Evolutionary conservation across 306 rosid genomes (phyloP).

Genomic region (Quercus suber): DNA sequence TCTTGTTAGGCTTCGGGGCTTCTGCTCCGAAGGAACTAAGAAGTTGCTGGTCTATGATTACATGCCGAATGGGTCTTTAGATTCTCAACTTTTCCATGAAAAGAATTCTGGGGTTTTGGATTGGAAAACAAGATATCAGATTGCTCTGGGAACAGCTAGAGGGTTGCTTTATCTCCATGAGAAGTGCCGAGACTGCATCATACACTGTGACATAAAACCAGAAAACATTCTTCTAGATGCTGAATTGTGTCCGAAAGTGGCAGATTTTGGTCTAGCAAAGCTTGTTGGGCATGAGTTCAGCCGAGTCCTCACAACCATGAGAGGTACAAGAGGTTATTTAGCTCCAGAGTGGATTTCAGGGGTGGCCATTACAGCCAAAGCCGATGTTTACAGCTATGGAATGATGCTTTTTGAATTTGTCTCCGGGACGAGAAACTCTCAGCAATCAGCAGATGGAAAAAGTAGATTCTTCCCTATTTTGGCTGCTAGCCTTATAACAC

Average conservation of each 20-base stretch:
- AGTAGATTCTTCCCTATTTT: conserved; percentile 55
- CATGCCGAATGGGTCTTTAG: conserved; percentile 76
- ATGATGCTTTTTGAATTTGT: conserved; percentile 88
- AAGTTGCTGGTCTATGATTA: conserved; percentile 76
- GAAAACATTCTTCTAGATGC: conserved; percentile 87
- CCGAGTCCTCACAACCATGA: conserved; percentile 80
- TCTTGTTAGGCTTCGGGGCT: conserved; percentile 82
- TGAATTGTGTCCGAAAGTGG: conserved; percentile 68
- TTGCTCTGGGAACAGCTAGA: conserved; percentile 79
- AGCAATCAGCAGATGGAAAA: conserved; percentile 52
- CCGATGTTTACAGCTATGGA: conserved; percentile 90
- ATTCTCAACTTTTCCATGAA: conserved; percentile 47
- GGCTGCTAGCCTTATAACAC: conserved; percentile 41
- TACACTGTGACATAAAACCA: conserved; percentile 91
- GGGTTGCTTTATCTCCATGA: conserved; percentile 84
- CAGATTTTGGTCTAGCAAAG: conserved; percentile 92
- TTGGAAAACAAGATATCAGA: conserved; percentile 77
- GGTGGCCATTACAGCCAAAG: conserved; percentile 75
- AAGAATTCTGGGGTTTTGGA: conserved; percentile 35
- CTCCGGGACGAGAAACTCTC: conserved; percentile 76
- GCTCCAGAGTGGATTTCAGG: conserved; percentile 96
- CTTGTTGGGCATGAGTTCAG: conserved; percentile 84
- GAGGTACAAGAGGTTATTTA: conserved; percentile 94
- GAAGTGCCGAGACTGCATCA: conserved; percentile 83
- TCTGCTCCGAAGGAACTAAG: conserved; percentile 72